Evolutionary conservation across 1,284 basidiomycete genomes (phyloP).

Genomic region (Leccinum subspadiceum): DNA sequence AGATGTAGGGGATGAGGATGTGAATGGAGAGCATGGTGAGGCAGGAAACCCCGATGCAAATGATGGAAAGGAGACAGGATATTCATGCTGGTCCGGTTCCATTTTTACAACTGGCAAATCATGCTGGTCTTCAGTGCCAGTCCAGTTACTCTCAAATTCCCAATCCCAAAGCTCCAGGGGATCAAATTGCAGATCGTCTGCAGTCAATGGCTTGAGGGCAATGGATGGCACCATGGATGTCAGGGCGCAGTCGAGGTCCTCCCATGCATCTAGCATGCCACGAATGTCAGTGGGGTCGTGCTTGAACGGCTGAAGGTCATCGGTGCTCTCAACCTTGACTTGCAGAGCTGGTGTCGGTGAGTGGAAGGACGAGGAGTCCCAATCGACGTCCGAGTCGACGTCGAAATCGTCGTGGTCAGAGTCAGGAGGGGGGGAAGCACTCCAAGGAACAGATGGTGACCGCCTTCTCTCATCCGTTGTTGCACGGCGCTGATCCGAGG

Average conservation of each 20-base stretch:
- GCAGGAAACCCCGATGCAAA: constrained; percentile 11
- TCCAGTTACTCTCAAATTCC: constrained; percentile 38
- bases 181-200: constrained; percentile 43
- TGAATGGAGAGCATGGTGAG: constrained; percentile 22
- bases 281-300: constrained; percentile 59
- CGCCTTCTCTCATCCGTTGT: constrained; percentile 41
- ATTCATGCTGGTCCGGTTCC: constrained; percentile 23
- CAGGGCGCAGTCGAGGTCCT: constrained; percentile 46
- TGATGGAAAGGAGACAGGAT: constrained; percentile 6
- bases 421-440: constrained; percentile 61
- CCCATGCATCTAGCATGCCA: constrained; percentile 64
- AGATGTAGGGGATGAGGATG: constrained; percentile 22
- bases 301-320: constrained; percentile 41
- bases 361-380: constrained; percentile 31
- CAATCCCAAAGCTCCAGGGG: constrained; percentile 50
- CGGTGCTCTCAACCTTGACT: constrained; percentile 27
- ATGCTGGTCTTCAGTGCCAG: constrained; percentile 16
- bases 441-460: constrained; percentile 54
- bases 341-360: constrained; percentile 22
- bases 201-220: constrained; percentile 31
- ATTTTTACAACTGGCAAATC: constrained; percentile 29
- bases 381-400: constrained; percentile 40
- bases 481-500: constrained; percentile 14
- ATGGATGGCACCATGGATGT: constrained; percentile 30
- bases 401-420: constrained; percentile 60